Percentiles rank a stretch among this genome's conserved stretches.
These are phyloP conservation scores for Rhizoclosmatium globosum DNA, from an alignment of 192 early-diverging fungal genomes.

Conservation along the genomic window DNA sequence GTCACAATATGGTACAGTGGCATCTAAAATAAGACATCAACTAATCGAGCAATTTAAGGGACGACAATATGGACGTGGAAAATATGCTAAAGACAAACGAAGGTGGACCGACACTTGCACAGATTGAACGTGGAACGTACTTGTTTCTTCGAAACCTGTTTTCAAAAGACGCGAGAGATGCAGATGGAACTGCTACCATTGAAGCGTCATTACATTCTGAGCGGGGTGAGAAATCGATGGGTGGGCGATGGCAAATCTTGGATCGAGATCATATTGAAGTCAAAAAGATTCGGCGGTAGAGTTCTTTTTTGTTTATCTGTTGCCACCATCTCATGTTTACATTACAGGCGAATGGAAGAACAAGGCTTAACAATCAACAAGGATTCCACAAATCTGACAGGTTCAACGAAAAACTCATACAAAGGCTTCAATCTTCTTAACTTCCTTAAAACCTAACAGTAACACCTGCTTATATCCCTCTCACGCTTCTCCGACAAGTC, in stretches of 20 bases:
- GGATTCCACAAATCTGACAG: background rate
- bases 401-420: background rate
- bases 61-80: too few species aligned
- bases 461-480: background rate
- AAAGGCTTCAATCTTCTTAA: background rate
- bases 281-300: background rate
- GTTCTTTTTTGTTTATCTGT: background rate
- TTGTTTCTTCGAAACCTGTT: constrained; percentile 4
- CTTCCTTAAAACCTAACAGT: background rate
- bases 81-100: too few species aligned
- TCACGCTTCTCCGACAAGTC: background rate
- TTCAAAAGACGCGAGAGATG: background rate
- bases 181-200: background rate
- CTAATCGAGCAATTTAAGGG: too few species aligned
- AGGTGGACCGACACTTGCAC: background rate
- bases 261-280: background rate
- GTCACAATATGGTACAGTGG: background rate
- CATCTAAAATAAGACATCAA: too few species aligned
- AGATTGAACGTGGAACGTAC: background rate
- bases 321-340: background rate
- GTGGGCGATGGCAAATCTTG: constrained; percentile 8
- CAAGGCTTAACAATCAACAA: background rate
- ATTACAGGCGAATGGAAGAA: background rate
- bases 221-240: background rate
- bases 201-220: background rate